A percentile compares a stretch with the other conserved stretches of the same genome.
phyloP scores from a whole-genome alignment of 257 asterid species.

The Lantana camara region DNA sequence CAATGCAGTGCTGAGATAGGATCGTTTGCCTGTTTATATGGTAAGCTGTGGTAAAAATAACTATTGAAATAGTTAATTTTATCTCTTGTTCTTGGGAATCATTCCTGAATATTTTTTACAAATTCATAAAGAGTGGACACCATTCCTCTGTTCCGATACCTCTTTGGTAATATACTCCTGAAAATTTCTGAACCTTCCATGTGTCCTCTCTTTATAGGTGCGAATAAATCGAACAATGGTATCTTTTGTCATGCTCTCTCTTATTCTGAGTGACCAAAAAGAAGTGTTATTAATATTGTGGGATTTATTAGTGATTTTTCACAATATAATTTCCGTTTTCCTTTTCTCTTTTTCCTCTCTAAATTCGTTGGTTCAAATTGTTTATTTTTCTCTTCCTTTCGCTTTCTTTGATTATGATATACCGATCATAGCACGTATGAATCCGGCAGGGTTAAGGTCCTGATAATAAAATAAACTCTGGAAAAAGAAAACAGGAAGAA shows the following conservation, averaged over 20 bases:
- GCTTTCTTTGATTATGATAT: too few species aligned
- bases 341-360: too few species aligned
- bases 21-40: too few species aligned
- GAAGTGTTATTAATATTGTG: neutral
- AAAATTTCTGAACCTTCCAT: neutral
- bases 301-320: neutral
- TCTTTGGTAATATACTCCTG: neutral
- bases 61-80: too few species aligned
- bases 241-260: neutral
- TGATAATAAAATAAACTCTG: neutral
- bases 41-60: neutral
- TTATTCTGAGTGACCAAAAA: neutral
- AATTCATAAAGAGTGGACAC: constrained; percentile 19
- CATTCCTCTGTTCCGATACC: constrained; percentile 21
- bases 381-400: too few species aligned
- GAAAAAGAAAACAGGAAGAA: neutral
- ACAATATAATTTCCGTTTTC: too few species aligned
- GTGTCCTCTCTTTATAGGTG: neutral
- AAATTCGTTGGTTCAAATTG: too few species aligned
- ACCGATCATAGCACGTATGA: neutral
- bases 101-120: neutral
- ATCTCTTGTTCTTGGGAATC: constrained; percentile 13
- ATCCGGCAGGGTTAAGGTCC: constrained; percentile 5
- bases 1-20: too few species aligned
- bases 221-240: neutral